A percentile compares a stretch with the other conserved stretches of the same genome.
phyloP scores from a whole-genome alignment of 306 rosid species.

The Rosa persica region DNA sequence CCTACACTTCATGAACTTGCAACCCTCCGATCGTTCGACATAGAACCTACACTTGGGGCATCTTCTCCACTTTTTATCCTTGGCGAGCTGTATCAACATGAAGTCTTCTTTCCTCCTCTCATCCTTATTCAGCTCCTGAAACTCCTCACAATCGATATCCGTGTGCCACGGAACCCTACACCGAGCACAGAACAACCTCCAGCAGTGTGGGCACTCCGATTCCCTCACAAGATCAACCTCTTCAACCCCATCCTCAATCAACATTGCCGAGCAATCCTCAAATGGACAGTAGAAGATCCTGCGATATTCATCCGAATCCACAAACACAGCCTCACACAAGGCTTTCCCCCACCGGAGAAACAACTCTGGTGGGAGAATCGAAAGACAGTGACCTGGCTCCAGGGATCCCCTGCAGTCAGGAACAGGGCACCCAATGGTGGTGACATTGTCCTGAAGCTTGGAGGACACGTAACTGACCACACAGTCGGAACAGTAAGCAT shows the following conservation, averaged over 20 bases:
- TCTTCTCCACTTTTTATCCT: constrained; percentile 42
- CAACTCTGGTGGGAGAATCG: constrained; percentile 37
- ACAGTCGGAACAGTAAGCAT: constrained; percentile 55
- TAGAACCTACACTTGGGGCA: constrained; percentile 48
- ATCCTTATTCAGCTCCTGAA: constrained; percentile 28
- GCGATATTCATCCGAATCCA: neutral
- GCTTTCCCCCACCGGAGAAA: constrained; percentile 42
- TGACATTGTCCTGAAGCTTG: constrained; percentile 37
- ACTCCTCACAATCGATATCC: constrained; percentile 42
- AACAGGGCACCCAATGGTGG: constrained; percentile 41
- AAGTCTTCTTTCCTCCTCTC: constrained; percentile 43
- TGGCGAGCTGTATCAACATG: constrained; percentile 31
- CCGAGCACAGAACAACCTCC: constrained; percentile 52
- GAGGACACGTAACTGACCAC: constrained; percentile 36
- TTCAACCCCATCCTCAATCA: constrained; percentile 21
- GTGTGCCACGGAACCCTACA: constrained; percentile 61
- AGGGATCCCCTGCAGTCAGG: constrained; percentile 34
- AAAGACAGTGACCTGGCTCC: constrained; percentile 34
- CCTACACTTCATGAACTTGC: constrained; percentile 64
- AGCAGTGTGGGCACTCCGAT: constrained; percentile 54
- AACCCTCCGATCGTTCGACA: constrained; percentile 47
- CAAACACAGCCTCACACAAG: constrained; percentile 30
- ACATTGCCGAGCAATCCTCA: constrained; percentile 49
- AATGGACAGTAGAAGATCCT: constrained; percentile 45
- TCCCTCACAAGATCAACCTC: constrained; percentile 16